Evolutionary conservation across 345 rosid genomes (phyloP).

Genomic region (Rhodamnia rubescens): DNA sequence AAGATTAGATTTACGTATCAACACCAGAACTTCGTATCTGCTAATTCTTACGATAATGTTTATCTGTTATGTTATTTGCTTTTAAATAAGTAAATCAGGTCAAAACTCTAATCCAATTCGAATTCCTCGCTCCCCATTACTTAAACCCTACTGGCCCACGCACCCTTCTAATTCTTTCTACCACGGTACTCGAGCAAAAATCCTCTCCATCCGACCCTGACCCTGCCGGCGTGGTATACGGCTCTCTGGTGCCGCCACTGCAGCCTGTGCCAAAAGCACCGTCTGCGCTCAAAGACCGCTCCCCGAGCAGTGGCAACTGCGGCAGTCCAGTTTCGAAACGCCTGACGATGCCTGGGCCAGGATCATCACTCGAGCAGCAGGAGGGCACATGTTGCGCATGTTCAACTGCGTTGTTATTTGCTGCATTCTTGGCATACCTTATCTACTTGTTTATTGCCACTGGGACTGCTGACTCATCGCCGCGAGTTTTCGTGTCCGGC

Average conservation of each 20-base stretch:
- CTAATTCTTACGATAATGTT: neutral
- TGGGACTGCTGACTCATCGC: too few species aligned
- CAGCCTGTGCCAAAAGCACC: neutral
- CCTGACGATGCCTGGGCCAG: too few species aligned
- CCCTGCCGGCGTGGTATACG: neutral
- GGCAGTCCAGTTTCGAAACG: too few species aligned
- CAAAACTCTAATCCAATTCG: neutral
- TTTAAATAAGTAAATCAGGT: neutral
- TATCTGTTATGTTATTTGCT: neutral
- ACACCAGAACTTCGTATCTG: neutral
- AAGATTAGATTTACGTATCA: too few species aligned
- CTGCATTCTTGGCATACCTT: too few species aligned
- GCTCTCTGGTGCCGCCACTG: neutral
- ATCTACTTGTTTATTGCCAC: too few species aligned
- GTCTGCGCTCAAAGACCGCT: neutral
- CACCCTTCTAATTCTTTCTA: neutral
- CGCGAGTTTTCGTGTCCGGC: neutral
- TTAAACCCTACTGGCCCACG: neutral
- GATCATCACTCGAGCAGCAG: too few species aligned
- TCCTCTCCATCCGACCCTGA: neutral
- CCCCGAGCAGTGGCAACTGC: too few species aligned
- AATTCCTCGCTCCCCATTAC: neutral
- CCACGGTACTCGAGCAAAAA: neutral
- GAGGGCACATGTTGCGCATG: too few species aligned
- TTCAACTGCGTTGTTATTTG: too few species aligned